These are phyloP conservation scores for Naganishia cerealis DNA, from an alignment of 1,284 basidiomycete genomes.

Conservation along the genomic window DNA sequence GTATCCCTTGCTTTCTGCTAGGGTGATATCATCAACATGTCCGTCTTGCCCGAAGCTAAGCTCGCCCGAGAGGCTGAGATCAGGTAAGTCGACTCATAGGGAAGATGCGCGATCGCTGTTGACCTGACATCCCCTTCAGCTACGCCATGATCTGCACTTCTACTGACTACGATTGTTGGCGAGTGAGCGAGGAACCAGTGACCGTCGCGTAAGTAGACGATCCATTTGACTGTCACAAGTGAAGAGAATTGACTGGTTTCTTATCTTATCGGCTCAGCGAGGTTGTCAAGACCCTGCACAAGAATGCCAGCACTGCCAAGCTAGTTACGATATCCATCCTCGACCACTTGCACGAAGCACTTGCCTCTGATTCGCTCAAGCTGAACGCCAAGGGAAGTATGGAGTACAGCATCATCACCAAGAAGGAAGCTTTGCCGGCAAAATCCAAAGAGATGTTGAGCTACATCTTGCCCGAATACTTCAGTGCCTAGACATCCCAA, in stretches of 20 bases:
- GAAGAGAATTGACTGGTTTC: neutral
- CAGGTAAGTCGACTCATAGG: slow-evolving; percentile 59
- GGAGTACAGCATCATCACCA: slow-evolving; percentile 81
- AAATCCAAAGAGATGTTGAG: slow-evolving; percentile 72
- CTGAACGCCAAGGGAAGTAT: slow-evolving; percentile 73
- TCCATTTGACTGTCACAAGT: neutral
- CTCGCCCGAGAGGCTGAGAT: slow-evolving; percentile 92
- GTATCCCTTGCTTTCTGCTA: neutral
- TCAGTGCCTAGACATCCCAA: slow-evolving; percentile 34
- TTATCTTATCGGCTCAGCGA: slow-evolving; percentile 35
- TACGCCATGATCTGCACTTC: slow-evolving; percentile 68
- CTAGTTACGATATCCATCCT: slow-evolving; percentile 68
- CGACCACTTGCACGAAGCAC: slow-evolving; percentile 69
- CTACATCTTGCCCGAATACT: slow-evolving; percentile 69
- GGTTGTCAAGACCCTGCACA: slow-evolving; percentile 80
- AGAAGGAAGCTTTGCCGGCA: slow-evolving; percentile 59
- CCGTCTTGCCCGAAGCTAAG: slow-evolving; percentile 91
- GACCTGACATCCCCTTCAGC: slow-evolving; percentile 16
- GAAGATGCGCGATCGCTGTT: neutral
- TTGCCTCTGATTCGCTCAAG: slow-evolving; percentile 60
- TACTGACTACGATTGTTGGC: slow-evolving; percentile 89
- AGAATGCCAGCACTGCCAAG: slow-evolving; percentile 80
- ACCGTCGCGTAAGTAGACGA: slow-evolving; percentile 69
- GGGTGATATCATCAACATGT: slow-evolving; percentile 93
- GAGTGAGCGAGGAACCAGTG: slow-evolving; percentile 74